Evolutionary conservation across 2,329 filamentous ascomycete species (phyloP).

Genomic region (Sclerotiophoma versabilis): DNA sequence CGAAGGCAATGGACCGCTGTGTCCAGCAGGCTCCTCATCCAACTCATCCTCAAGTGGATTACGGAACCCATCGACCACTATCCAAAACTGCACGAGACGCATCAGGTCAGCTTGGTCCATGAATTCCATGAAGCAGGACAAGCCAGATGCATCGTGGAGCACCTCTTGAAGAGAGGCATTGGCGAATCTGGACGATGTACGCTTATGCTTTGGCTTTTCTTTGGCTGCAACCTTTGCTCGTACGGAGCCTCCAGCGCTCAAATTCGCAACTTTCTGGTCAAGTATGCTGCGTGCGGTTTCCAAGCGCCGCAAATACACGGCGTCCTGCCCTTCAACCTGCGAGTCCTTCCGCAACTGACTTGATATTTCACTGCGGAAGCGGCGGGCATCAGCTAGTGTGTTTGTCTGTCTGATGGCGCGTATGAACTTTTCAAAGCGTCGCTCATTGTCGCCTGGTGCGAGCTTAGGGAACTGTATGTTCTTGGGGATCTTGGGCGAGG

Average conservation of each 20-base stretch:
- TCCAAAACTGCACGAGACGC: slow-evolving; percentile 95
- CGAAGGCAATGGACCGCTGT: slow-evolving; percentile 57
- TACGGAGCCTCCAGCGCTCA: slow-evolving; percentile 71
- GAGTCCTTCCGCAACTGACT: slow-evolving; percentile 90
- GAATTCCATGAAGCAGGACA: slow-evolving; percentile 99
- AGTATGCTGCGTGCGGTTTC: slow-evolving; percentile 91
- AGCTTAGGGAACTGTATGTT: slow-evolving; percentile 79
- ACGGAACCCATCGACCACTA: slow-evolving; percentile 94
- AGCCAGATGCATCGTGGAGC: slow-evolving; percentile 84
- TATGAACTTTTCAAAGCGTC: slow-evolving; percentile 94
- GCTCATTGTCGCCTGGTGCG: slow-evolving; percentile 82
- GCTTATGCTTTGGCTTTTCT: slow-evolving; percentile 46
- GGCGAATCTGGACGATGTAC: slow-evolving; percentile 69
- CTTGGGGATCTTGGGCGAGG: slow-evolving; percentile 71
- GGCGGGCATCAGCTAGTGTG: slow-evolving; percentile 89
- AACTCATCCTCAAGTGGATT: slow-evolving; percentile 90
- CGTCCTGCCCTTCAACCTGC: slow-evolving; percentile 78
- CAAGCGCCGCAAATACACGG: slow-evolving; percentile 83
- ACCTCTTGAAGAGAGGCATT: slow-evolving; percentile 82
- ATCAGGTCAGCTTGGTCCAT: slow-evolving; percentile 93
- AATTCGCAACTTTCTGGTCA: slow-evolving; percentile 84
- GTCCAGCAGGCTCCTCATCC: slow-evolving; percentile 67
- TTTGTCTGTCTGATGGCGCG: slow-evolving; percentile 86
- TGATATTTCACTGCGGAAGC: slow-evolving; percentile 89
- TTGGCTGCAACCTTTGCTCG: slow-evolving; percentile 51